Evolutionary conservation across 495 filamentous ascomycete species (phyloP).

Genomic region (Ascobolus immersus): DNA sequence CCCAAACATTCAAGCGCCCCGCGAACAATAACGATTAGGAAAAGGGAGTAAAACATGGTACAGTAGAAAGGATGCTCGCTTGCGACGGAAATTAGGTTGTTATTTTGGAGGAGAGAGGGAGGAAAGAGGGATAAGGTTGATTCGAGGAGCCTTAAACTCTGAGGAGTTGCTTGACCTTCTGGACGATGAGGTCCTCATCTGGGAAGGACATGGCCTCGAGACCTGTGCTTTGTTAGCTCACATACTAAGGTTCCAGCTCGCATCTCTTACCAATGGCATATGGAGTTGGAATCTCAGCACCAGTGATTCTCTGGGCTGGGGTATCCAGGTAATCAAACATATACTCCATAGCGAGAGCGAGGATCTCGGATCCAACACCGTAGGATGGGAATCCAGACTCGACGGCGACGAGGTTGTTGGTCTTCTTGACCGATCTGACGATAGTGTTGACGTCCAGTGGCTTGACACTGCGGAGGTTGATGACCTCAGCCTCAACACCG

Average conservation of each 20-base stretch:
- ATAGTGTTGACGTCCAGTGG: constrained; percentile 87
- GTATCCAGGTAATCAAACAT: constrained; percentile 91
- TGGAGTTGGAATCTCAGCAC: constrained; percentile 86
- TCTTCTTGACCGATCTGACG: constrained; percentile 95
- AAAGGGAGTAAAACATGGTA: too few relatives aligned
- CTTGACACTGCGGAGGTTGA: constrained; percentile 94
- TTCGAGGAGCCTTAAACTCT: constrained; percentile 44
- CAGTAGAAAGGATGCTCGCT: too few relatives aligned
- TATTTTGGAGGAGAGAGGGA: too few relatives aligned
- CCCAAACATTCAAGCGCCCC: too few relatives aligned
- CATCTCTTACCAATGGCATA: constrained; percentile 31
- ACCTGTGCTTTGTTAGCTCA: constrained; percentile 21
- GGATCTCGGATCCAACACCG: constrained; percentile 72
- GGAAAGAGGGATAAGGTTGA: too few relatives aligned
- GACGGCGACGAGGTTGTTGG: constrained; percentile 65
- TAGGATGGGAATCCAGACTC: constrained; percentile 92
- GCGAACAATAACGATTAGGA: too few relatives aligned
- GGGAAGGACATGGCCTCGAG: constrained; percentile 88
- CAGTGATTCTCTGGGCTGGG: constrained; percentile 76
- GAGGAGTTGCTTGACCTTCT: constrained; percentile 62
- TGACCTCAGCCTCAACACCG: constrained; percentile 82
- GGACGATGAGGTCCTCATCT: constrained; percentile 53
- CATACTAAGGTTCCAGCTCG: background rate
- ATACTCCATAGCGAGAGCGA: constrained; percentile 89
- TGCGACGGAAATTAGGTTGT: too few relatives aligned